Conservation (phyloP, 2,329 filamentous ascomycete species). For the Trichoderma breve region DNA sequence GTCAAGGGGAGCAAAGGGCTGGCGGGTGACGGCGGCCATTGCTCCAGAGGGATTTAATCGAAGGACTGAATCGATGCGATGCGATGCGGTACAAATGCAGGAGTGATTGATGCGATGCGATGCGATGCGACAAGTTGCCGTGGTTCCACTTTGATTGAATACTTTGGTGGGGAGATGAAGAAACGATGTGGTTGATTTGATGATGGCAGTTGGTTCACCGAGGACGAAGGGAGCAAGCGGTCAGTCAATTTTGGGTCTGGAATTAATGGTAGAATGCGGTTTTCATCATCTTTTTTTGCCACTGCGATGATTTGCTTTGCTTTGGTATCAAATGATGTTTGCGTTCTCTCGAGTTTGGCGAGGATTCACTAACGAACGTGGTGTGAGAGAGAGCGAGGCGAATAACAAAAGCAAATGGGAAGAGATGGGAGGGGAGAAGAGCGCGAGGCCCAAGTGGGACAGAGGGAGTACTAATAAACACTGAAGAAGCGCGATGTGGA, state of each 20-base stretch:
- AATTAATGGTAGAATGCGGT: background rate
- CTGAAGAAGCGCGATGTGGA: slow-evolving; percentile 7
- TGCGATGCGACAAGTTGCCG: background rate
- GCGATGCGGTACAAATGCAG: background rate
- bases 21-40: slow-evolving; percentile 60
- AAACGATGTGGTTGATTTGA: background rate
- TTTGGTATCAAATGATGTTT: background rate
- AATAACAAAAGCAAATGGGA: slow-evolving; percentile 1
- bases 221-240: slow-evolving; percentile 8
- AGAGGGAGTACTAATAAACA: slow-evolving; percentile 17
- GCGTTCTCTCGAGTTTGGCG: background rate
- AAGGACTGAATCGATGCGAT: background rate
- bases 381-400: background rate
- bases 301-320: background rate
- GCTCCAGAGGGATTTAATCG: slow-evolving; percentile 13
- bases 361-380: slow-evolving; percentile 1
- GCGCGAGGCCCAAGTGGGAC: slow-evolving; percentile 13
- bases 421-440: slow-evolving; percentile 10
- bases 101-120: background rate
- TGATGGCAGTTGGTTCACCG: slow-evolving; percentile 12
- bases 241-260: slow-evolving; percentile 4
- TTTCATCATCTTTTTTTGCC: background rate
- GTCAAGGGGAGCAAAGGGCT: slow-evolving; percentile 74
- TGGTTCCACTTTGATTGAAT: background rate
- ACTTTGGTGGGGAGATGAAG: background rate